These are phyloP conservation scores for Russula ochroleuca DNA, from an alignment of 768 basidiomycete species.

Conservation along the genomic window DNA sequence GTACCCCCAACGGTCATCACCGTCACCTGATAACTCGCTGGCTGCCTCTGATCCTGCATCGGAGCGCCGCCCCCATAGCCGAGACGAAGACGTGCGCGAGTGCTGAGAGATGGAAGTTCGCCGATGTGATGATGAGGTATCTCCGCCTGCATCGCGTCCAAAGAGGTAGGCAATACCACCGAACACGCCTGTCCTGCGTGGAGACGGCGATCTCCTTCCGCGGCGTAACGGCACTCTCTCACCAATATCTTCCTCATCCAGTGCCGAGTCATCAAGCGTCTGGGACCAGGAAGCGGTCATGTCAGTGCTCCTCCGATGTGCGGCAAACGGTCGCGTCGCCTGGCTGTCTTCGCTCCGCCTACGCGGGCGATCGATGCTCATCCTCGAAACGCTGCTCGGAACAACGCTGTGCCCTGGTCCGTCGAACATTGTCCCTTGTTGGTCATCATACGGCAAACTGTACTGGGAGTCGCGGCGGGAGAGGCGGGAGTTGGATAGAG, in stretches of 20 bases:
- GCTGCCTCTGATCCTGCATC: constrained; percentile 58
- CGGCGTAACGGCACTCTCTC: constrained; percentile 16
- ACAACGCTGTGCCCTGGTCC: constrained; percentile 61
- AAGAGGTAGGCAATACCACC: constrained; percentile 69
- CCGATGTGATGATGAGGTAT: constrained; percentile 41
- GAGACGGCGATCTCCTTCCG: constrained; percentile 29
- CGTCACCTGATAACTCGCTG: constrained; percentile 46
- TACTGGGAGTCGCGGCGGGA: constrained; percentile 67
- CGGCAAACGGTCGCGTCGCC: constrained; percentile 6
- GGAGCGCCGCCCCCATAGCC: constrained; percentile 49
- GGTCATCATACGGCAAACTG: constrained; percentile 55
- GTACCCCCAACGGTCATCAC: constrained; percentile 86
- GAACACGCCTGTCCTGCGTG: constrained; percentile 45
- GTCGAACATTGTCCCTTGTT: constrained; percentile 68
- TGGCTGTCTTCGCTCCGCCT: constrained; percentile 40
- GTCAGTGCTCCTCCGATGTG: constrained; percentile 18
- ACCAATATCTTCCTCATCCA: constrained; percentile 26
- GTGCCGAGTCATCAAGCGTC: constrained; percentile 12
- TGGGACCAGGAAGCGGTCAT: constrained; percentile 11
- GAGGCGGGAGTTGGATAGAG: constrained; percentile 46
- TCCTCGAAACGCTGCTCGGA: constrained; percentile 76
- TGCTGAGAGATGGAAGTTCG: constrained; percentile 55
- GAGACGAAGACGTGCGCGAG: constrained; percentile 50
- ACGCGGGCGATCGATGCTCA: constrained; percentile 41
- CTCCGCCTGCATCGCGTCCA: constrained; percentile 33